Percentiles rank a stretch among this genome's conserved stretches.
These are phyloP conservation scores for Brassica incana DNA, from an alignment of 345 rosid species.

Conservation along the genomic window DNA sequence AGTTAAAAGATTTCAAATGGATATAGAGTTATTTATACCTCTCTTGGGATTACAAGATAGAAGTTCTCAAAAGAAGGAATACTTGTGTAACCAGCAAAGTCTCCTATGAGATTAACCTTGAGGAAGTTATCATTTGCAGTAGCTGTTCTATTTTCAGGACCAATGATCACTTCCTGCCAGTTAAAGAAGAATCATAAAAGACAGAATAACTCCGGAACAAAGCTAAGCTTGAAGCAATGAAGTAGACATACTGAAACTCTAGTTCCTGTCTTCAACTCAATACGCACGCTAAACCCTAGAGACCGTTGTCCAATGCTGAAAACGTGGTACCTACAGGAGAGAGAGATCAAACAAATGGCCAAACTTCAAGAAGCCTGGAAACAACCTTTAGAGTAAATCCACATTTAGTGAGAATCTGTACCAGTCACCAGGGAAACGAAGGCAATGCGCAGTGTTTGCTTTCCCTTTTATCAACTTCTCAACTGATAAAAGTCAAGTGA, in stretches of 20 bases:
- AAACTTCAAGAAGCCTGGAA: background rate
- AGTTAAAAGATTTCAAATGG: background rate
- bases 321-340: conserved; percentile 75
- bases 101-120: conserved; percentile 87
- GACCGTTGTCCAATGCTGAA: conserved; percentile 78
- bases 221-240: conserved; percentile 5
- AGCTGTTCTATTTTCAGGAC: conserved; percentile 84
- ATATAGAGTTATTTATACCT: conserved; percentile 34
- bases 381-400: background rate
- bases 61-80: conserved; percentile 85
- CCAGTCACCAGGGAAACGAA: conserved; percentile 97
- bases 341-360: background rate
- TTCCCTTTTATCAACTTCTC: conserved; percentile 84
- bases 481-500: conserved; percentile 46
- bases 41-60: conserved; percentile 83
- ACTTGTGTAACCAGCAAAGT: conserved; percentile 78
- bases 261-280: conserved; percentile 75
- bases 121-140: conserved; percentile 70
- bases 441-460: conserved; percentile 95
- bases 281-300: conserved; percentile 70
- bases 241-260: conserved; percentile 65
- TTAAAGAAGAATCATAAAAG: background rate
- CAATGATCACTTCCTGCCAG: conserved; percentile 75
- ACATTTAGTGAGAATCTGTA: conserved; percentile 16
- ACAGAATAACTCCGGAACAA: background rate